Base-by-base conservation (phyloP, 805 yeast genomes). In the Jamesozyma piceae region DNA sequence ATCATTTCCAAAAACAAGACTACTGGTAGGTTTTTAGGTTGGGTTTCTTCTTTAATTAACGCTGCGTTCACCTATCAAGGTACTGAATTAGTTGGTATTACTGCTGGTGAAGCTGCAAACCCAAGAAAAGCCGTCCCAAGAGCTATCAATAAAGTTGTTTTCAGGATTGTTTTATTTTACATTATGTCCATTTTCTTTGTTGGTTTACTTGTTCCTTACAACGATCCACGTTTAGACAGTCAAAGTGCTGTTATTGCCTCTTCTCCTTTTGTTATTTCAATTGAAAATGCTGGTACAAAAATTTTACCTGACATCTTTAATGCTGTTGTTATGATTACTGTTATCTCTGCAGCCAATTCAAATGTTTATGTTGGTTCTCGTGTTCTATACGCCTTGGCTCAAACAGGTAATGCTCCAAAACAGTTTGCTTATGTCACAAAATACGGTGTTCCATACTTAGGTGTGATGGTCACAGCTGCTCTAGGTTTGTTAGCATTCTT, bases 261-360 rank as follows among this genome's bases (percentile, higher is more conserved):
- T 11, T 80, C 86, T 21, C 87, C 87, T 15, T 80, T 78, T 53
- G 74, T 80, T 47, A 73, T 80, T 54, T 80, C 87, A 34, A 78
- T 80, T 59, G 55, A 67, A 46, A 78, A 77, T 58, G 75, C 81
- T 2, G 86, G 86, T 31, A 82, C 88, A 19, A 69, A 66, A 46
- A 74, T 78, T 2, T 65, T 82, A 46, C 86, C 88, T 38, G 71
- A 75, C 54, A 77, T 82, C 44, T 78, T 82, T 63, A 82, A 82
- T 58, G 89, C 82, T 14, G 78, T 82, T 37, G 78, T 82, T 44
- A 60, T 82, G 49, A 53, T 73, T 32, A 78, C 89, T 10, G 74
- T 82, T 44, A 67, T 80, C 40, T 81, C 89, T 18, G 89, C 90
- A 29, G 90, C 82, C 52, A 82, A 82, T 65, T 80, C 88, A 14